Base-by-base conservation (phyloP, 371 early-diverging fungal genomes). In the Mortierella polycephala region DNA sequence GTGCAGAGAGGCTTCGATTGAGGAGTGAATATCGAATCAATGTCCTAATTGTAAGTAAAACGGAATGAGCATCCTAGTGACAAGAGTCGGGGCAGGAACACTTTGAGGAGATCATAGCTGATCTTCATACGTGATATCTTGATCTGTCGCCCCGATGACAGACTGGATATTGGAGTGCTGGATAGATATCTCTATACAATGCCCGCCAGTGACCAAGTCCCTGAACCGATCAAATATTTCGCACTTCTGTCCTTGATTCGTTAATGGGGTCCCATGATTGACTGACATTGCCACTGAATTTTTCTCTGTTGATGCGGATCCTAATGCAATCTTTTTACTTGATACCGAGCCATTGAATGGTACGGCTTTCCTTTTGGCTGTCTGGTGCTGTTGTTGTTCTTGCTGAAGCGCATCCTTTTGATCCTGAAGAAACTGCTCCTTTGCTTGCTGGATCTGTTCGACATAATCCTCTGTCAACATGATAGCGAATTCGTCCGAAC, bases 401-500 rank as follows among this genome's bases (percentile, higher is more conserved):
- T 30, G 47, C n/a, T 57, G 30, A 51, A 42, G 39, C 12, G 59
- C 40, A 7, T 61, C 59, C 14, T 59, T 5, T 2, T 52, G 42
- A n/a, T 79, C 80, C 50, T 62, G 41, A 16, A 79, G 63, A 37
- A 67, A 79, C 40, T 73, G 62, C 12, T 69, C 66, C n/a, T 79
- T 79, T 5, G 80, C 74, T 18, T 62, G 62, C 12, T 61, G 60
- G 18, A 79, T 79, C 63, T 66, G 74, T 6, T 14, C 50, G 18
- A 79, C 60, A 57, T 79, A 79, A 23, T 73, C 80, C 18, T 55
- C 50, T 20, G 74, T 73, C 42, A 69, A 51, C 80, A 79, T 79
- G 67, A 79, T 69, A 8, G 80, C 80, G 60, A 79, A 79, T 57
- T 79, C 80, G 46, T 79, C 80, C 13, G 80, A 79, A 11, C 80